Base-by-base conservation (phyloP, 441 rosid genomes). In the Gossypium aridum region DNA sequence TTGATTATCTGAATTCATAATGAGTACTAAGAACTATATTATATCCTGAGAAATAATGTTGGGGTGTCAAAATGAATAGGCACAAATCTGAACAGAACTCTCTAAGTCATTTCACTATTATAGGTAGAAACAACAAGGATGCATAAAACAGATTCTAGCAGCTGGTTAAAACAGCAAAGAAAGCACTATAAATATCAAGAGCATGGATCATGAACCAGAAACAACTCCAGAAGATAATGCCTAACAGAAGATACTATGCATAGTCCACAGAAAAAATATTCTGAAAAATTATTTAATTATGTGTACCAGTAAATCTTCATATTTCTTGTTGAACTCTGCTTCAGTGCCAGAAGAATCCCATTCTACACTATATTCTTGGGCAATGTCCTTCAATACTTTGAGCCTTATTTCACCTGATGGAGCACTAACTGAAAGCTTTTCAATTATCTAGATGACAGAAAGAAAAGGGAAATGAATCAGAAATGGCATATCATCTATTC, bases 291-390 rank as follows among this genome's bases (percentile, higher is more conserved):
- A 61, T 64, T 59, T 37, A 19, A 56, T n/a, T 28, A 55, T 61
- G 31, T 57, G 2, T 90, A 91, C 99, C 98, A 95, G 87, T 51
- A 95, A 78, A 81, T 94, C 99, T 85, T 92, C 99, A 80, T 94
- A 90, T 66, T 80, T 92, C 83, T 94, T 94, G 79, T 57, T 72
- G 76, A 94, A 88, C 83, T 90, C 98, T 6, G 96, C 93, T 84
- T 92, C 97, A 3, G 97, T 89, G 49, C 70, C 81, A 26, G 96
- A 89, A 63, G 91, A 88, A 77, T 94, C 97, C 99, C 99, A 92
- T 12, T 79, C 88, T 81, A 92, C 47, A 77, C 78, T 85, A 79
- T 86, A 82, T 82, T 94, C 98, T 65, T 67, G 78, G 0, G 96
- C 92, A 64, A 94, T 94, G 76, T 91, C 97, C 88, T 91, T 92